These are phyloP conservation scores for Diaporthe eres DNA, from an alignment of 2,329 filamentous ascomycete species.

Conservation along the genomic window DNA sequence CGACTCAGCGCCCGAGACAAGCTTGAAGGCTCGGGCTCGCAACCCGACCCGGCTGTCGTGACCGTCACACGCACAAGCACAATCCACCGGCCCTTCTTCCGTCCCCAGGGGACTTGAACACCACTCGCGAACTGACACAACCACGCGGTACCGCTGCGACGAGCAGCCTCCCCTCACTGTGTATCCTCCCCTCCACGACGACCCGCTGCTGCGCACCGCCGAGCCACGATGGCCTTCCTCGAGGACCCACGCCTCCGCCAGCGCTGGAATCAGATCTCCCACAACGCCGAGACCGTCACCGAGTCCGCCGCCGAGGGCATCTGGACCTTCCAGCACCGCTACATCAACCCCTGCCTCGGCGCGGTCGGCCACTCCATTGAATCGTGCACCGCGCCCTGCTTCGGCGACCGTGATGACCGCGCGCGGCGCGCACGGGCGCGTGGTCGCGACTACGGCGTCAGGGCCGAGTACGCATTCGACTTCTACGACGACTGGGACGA, in stretches of 20 bases:
- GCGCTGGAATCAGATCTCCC: constrained; percentile 92
- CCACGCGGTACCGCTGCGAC: constrained; percentile 11
- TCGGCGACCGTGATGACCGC: constrained; percentile 81
- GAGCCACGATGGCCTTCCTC: constrained; percentile 69
- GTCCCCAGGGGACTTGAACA: not conserved
- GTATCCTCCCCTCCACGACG: not conserved
- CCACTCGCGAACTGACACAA: not conserved
- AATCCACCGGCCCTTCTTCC: not conserved
- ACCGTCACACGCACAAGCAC: constrained; percentile 9
- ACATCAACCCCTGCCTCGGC: constrained; percentile 84
- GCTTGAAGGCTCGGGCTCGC: constrained; percentile 4
- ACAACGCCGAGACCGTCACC: constrained; percentile 91
- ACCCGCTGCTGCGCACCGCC: not conserved
- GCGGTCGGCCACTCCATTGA: constrained; percentile 77
- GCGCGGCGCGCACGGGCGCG: constrained; percentile 77
- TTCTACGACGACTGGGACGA: constrained; percentile 96
- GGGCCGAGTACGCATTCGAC: constrained; percentile 90
- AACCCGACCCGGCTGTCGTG: constrained; percentile 28
- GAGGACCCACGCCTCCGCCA: constrained; percentile 92
- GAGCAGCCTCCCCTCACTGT: not conserved
- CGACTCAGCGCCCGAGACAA: constrained; percentile 26
- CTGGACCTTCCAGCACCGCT: constrained; percentile 89
- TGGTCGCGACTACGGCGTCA: constrained; percentile 64
- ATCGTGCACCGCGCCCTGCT: constrained; percentile 79
- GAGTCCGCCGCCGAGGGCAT: constrained; percentile 92